Percentiles rank a stretch among this genome's conserved stretches.
These are phyloP conservation scores for Cyberlindnera lachancei DNA, from an alignment of 805 yeast species.

Conservation along the genomic window DNA sequence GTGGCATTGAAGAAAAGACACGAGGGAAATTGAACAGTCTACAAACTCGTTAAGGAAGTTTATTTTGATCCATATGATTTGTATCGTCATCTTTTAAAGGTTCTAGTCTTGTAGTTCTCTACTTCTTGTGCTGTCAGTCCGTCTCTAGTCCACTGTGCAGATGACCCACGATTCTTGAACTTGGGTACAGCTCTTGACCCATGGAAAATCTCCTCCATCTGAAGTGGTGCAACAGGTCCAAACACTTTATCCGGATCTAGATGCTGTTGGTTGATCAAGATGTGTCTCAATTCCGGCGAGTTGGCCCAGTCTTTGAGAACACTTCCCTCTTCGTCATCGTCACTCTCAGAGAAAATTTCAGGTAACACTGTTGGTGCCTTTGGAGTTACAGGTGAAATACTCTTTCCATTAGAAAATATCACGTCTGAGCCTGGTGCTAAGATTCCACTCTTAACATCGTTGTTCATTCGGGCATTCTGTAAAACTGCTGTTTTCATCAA, in stretches of 20 bases:
- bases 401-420: slow-evolving; percentile 7
- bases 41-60: too few species aligned
- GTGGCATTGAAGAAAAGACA: slow-evolving; percentile 45
- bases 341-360: slow-evolving; percentile 44
- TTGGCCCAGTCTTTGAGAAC: slow-evolving; percentile 55
- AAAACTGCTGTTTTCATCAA: slow-evolving; percentile 28
- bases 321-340: slow-evolving; percentile 42
- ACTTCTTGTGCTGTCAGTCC: slow-evolving; percentile 38
- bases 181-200: slow-evolving; percentile 37
- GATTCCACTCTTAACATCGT: slow-evolving; percentile 10
- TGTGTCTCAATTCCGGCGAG: slow-evolving; percentile 44
- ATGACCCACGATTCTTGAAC: slow-evolving; percentile 47
- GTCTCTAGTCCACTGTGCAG: slow-evolving; percentile 39
- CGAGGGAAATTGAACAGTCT: background rate
- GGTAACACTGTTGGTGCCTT: slow-evolving; percentile 27
- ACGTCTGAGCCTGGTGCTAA: too few species aligned
- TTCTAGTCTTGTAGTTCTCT: slow-evolving; percentile 34
- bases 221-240: slow-evolving; percentile 66
- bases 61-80: too few species aligned
- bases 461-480: slow-evolving; percentile 25
- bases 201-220: slow-evolving; percentile 62
- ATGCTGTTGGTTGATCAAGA: slow-evolving; percentile 37
- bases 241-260: slow-evolving; percentile 64
- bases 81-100: slow-evolving; percentile 5
- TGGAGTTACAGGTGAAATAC: slow-evolving; percentile 13